Evolutionary conservation across 139 green algal genomes (phyloP).

Genomic region (Edaphochlamys debaryana): DNA sequence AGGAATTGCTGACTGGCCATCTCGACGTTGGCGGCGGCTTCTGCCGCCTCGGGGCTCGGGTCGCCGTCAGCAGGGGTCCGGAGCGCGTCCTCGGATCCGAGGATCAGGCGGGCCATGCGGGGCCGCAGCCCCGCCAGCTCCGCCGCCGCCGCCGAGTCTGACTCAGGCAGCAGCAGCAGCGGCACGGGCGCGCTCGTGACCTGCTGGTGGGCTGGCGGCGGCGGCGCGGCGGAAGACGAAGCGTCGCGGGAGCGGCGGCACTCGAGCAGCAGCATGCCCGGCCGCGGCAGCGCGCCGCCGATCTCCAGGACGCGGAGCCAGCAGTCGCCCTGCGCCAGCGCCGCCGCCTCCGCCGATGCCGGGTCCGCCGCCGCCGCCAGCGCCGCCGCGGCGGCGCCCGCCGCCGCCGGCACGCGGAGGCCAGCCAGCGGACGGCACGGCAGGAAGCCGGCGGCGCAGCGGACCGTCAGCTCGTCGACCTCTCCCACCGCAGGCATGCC

Average conservation of each 20-base stretch:
- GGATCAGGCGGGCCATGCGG: not conserved
- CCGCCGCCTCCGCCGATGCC: no score
- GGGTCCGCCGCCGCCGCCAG: no score
- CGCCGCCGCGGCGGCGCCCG: no score
- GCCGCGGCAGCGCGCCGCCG: not conserved
- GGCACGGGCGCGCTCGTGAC: slow-evolving; percentile 20
- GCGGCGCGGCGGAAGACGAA: no score
- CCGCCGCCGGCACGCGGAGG: not conserved
- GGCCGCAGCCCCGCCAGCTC: slow-evolving; percentile 8
- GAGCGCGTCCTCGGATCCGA: not conserved
- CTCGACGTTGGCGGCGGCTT: slow-evolving; percentile 18
- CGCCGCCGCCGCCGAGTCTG: not conserved
- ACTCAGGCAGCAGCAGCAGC: slow-evolving; percentile 32
- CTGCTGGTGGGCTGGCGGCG: no score
- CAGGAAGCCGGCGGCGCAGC: slow-evolving; percentile 11
- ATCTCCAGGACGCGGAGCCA: not conserved
- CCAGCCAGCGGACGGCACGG: not conserved
- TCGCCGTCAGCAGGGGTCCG: not conserved
- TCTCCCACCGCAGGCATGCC: not conserved
- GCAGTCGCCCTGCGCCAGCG: not conserved
- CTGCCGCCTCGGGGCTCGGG: not conserved
- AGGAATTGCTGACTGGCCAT: slow-evolving; percentile 36
- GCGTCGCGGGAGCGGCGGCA: not conserved
- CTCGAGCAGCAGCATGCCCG: slow-evolving; percentile 30
- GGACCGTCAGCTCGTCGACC: slow-evolving; percentile 11